Evolutionary conservation across 129 eudicot genomes (phyloP), one percentile per base, ranked within the genome.

Genomic region (Pseudognaphalium luteoalbum): DNA sequence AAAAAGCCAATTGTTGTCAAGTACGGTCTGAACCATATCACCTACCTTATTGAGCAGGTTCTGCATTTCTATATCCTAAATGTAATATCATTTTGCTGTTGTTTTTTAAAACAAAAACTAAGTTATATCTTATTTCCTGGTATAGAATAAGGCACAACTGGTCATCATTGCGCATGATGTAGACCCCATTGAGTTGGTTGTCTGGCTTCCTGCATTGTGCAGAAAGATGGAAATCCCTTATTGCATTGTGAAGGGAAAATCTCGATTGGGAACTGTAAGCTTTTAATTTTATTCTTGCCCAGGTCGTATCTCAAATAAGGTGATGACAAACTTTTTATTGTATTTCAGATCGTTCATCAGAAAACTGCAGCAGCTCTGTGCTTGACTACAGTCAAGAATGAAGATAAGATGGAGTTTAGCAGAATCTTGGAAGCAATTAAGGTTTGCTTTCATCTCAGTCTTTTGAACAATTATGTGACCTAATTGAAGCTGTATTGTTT

Each of bases 111-210:
- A 39, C 35, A 20, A 33, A 68, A 54, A 68, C 58, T 15, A 63
- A 4, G 29, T 47, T 34, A 0, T 1, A 5, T 15, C 19, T 3
- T 28, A 28, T 20, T 5, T 66, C n/a, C 6, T 6, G 16, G 50
- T 92, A 83, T 88, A 92, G 93, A 90, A 90, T 74, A 92, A 92
- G 64, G 97, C 96, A 8, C 96, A 92, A 63, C 65, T 92, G 61
- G 93, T 92, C 3, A 94, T 92, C 30, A 90, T 92, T 78, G 98
- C 96, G 44, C 98, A 89, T 80, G 98, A 92, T 71, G 98, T 92
- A 11, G 98, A 92, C 81, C 98, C 98, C 3, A 92, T 92, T 7
- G 98, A 92, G 85, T 35, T 92, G 78, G 96, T 90, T 21, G 94
- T 92, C 56, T 92, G 96, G 97, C 93, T 89, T 44, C 97, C 96